Conservation (phyloP, 2,329 filamentous ascomycete genomes). For the Alternaria viburni region DNA sequence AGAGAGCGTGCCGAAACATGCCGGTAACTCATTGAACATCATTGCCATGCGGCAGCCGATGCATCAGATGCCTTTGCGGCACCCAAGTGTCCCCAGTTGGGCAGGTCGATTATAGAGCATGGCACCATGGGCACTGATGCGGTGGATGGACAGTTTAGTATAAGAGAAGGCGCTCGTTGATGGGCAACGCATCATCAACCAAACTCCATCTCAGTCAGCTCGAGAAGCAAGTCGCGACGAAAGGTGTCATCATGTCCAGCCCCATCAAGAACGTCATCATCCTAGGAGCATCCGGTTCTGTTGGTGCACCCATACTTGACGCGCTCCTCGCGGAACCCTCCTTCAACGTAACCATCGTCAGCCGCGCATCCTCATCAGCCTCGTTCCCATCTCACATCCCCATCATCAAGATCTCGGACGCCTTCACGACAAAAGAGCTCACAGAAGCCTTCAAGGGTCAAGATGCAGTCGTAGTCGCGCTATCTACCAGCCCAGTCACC, state of each 20-base stretch:
- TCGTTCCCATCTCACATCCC: slow-evolving; percentile 30
- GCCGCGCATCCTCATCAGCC: slow-evolving; percentile 32
- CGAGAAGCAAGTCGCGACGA: background rate
- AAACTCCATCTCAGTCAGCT: background rate
- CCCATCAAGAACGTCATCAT: slow-evolving; percentile 30
- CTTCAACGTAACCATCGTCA: slow-evolving; percentile 43
- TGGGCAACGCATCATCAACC: background rate
- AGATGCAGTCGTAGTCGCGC: slow-evolving; percentile 48
- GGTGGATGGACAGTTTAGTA: background rate
- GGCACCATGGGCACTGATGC: background rate
- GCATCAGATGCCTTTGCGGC: background rate
- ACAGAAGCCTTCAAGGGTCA: slow-evolving; percentile 42
- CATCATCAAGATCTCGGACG: slow-evolving; percentile 37
- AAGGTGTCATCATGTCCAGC: slow-evolving; percentile 3
- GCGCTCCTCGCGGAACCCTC: slow-evolving; percentile 44
- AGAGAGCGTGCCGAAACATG: background rate
- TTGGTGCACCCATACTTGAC: slow-evolving; percentile 32
- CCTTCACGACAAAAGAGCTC: slow-evolving; percentile 32
- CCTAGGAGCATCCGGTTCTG: slow-evolving; percentile 37
- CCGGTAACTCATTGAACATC: background rate
- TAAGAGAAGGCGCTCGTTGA: background rate
- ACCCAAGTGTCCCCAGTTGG: background rate
- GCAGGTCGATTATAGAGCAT: background rate
- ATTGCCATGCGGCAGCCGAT: background rate
- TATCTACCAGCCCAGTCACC: slow-evolving; percentile 34